Percentiles rank a stretch among this genome's conserved stretches.
Evolutionary conservation across 208 protist genomes (phyloP).

Genomic region (Crithidia expoeki): DNA sequence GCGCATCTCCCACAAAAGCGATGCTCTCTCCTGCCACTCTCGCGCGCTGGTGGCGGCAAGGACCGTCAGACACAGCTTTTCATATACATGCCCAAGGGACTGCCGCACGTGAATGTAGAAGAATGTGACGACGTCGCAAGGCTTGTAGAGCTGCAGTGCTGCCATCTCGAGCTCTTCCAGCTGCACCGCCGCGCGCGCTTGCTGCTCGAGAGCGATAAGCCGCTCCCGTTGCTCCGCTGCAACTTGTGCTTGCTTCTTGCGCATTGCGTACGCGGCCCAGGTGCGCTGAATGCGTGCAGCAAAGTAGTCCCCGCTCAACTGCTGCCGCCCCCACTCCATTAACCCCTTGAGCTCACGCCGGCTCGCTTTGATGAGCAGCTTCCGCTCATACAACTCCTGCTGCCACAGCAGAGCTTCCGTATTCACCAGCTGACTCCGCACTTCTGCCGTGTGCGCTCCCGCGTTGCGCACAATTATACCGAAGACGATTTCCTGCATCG

Average conservation of each 20-base stretch:
- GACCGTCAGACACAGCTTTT: slow-evolving; percentile 2
- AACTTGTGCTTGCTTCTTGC: not conserved
- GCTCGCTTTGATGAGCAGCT: slow-evolving; percentile 36
- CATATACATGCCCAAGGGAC: slow-evolving; percentile 8
- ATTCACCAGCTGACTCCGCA: slow-evolving; percentile 18
- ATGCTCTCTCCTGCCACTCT: slow-evolving; percentile 54
- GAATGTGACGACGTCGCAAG: not conserved
- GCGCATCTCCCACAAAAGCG: slow-evolving; percentile 64
- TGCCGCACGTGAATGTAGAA: slow-evolving; percentile 6
- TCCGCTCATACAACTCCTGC: slow-evolving; percentile 53
- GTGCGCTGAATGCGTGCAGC: slow-evolving; percentile 26
- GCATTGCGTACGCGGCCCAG: slow-evolving; percentile 12
- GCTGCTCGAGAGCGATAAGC: slow-evolving; percentile 25
- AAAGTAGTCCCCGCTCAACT: slow-evolving; percentile 30
- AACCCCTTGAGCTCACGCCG: slow-evolving; percentile 27
- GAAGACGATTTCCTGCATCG: slow-evolving; percentile 24
- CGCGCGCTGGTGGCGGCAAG: slow-evolving; percentile 27
- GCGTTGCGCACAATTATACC: slow-evolving; percentile 30
- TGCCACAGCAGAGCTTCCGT: slow-evolving; percentile 46
- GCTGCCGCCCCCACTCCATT: slow-evolving; percentile 38
- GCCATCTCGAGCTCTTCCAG: slow-evolving; percentile 32
- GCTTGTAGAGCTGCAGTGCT: slow-evolving; percentile 20
- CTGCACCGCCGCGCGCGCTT: slow-evolving; percentile 20
- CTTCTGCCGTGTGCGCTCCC: slow-evolving; percentile 10
- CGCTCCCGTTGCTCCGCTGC: slow-evolving; percentile 13